phyloP scores from a whole-genome alignment of 768 basidiomycete species.

The Xerocomellus amylosporus region DNA sequence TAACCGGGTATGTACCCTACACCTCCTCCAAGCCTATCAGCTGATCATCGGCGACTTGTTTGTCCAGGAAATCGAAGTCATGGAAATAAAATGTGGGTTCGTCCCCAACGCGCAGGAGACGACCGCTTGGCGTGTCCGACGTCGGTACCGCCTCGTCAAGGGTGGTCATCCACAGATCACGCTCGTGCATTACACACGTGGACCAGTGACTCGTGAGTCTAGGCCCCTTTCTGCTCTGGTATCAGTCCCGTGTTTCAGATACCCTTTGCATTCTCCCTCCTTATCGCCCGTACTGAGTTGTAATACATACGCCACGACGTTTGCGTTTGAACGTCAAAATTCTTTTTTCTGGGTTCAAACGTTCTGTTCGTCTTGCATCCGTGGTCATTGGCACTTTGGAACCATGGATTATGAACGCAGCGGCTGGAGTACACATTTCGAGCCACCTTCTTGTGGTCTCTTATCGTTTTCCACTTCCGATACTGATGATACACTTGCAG shows the following conservation, averaged over 20 bases:
- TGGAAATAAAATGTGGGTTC: slow-evolving; percentile 74
- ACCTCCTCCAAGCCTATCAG: background rate
- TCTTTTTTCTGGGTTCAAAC: background rate
- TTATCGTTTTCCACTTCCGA: slow-evolving; percentile 12
- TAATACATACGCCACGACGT: background rate
- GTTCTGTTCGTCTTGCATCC: background rate
- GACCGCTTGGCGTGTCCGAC: slow-evolving; percentile 62
- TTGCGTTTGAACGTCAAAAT: background rate
- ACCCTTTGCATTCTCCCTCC: slow-evolving; percentile 7
- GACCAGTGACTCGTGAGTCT: slow-evolving; percentile 57
- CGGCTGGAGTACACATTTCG: background rate
- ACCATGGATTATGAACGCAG: background rate
- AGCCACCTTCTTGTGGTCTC: background rate
- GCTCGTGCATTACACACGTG: slow-evolving; percentile 74
- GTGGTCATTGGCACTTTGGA: background rate
- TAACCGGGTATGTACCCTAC: slow-evolving; percentile 47
- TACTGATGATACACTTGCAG: slow-evolving; percentile 36
- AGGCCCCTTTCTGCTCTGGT: background rate
- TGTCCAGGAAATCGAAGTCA: slow-evolving; percentile 70
- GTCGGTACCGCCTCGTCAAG: slow-evolving; percentile 69
- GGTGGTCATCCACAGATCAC: slow-evolving; percentile 73
- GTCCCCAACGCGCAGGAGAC: slow-evolving; percentile 62
- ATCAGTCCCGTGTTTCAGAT: slow-evolving; percentile 21
- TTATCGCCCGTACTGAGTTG: slow-evolving; percentile 7
- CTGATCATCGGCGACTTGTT: background rate